A percentile compares a stretch with the other conserved stretches of the same genome.
phyloP scores from a whole-genome alignment of 2,329 filamentous ascomycete species.

The Fusarium proliferatum region DNA sequence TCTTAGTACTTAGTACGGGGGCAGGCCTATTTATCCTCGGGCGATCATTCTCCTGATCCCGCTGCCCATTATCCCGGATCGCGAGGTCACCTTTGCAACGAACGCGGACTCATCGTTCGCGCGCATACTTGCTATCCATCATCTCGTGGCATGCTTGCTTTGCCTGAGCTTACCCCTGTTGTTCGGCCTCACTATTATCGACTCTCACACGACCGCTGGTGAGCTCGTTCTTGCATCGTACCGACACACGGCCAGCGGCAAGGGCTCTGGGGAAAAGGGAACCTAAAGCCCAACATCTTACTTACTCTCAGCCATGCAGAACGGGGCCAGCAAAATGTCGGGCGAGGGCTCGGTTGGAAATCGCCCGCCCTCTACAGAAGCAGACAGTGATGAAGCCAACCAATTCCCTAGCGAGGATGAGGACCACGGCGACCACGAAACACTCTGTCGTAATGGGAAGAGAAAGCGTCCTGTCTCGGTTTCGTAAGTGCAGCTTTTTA shows the following conservation, averaged over 20 bases:
- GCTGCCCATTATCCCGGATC: conserved; percentile 39
- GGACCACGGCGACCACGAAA: conserved; percentile 56
- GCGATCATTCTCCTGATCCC: conserved; percentile 39
- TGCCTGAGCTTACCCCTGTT: conserved; percentile 17
- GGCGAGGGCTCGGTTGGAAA: conserved; percentile 46
- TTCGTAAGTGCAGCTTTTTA: conserved; percentile 57
- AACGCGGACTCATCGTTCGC: conserved; percentile 31
- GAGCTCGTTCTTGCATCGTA: conserved; percentile 35
- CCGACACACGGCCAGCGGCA: conserved; percentile 28
- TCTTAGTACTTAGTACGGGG: conserved; percentile 17
- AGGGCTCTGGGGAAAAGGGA: conserved; percentile 20
- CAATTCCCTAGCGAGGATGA: conserved; percentile 55
- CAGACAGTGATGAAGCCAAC: conserved; percentile 60
- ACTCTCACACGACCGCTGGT: conserved; percentile 18
- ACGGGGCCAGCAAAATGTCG: conserved; percentile 43
- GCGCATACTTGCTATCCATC: conserved; percentile 11
- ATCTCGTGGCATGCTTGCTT: conserved; percentile 23
- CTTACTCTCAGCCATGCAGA: conserved; percentile 39
- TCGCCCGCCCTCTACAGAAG: conserved; percentile 50
- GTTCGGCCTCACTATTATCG: conserved; percentile 6
- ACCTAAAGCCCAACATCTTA: conserved; percentile 19
- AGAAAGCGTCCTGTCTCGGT: conserved; percentile 71
- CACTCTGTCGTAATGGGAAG: conserved; percentile 56
- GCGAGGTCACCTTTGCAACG: conserved; percentile 30
- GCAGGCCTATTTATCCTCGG: conserved; percentile 36